A percentile compares a stretch with the other conserved stretches of the same genome.
Evolutionary conservation across 1,139 yeast genomes (phyloP).

Genomic region (Torulaspora pretoriensis): DNA sequence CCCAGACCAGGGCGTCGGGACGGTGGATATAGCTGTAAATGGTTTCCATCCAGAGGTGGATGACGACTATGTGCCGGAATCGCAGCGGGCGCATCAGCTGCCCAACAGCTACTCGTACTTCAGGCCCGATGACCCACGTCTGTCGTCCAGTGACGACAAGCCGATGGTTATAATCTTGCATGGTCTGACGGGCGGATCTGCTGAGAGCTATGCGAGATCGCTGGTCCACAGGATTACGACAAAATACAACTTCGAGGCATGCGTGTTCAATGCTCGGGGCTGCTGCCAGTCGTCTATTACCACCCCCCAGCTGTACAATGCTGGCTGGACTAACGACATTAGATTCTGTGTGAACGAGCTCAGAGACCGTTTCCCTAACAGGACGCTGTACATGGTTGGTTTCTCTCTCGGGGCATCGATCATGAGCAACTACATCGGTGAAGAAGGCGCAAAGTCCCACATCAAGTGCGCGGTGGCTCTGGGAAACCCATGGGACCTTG

Average conservation of each 20-base stretch:
- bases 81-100: conserved; percentile 20
- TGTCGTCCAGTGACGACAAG: conserved; percentile 38
- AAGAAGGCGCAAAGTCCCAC: conserved; percentile 42
- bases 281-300: conserved; percentile 57
- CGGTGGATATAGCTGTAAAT: conserved; percentile 53
- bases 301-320: conserved; percentile 56
- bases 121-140: conserved; percentile 34
- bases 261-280: conserved; percentile 57
- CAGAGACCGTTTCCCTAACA: conserved; percentile 46
- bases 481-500: conserved; percentile 58
- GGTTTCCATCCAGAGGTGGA: conserved; percentile 38
- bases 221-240: conserved; percentile 39
- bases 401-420: conserved; percentile 59
- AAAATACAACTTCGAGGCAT: conserved; percentile 46
- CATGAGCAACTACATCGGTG: conserved; percentile 52
- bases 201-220: conserved; percentile 53
- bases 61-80: conserved; percentile 42
- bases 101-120: conserved; percentile 26
- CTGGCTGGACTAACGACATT: conserved; percentile 60
- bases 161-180: conserved; percentile 55
- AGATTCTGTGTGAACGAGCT: conserved; percentile 50
- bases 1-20: conserved; percentile 52
- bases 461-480: conserved; percentile 49
- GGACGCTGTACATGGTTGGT: conserved; percentile 49
- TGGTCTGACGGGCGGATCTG: conserved; percentile 62